Conservation (phyloP, 305 asterid species). For the Rubia balearica region DNA sequence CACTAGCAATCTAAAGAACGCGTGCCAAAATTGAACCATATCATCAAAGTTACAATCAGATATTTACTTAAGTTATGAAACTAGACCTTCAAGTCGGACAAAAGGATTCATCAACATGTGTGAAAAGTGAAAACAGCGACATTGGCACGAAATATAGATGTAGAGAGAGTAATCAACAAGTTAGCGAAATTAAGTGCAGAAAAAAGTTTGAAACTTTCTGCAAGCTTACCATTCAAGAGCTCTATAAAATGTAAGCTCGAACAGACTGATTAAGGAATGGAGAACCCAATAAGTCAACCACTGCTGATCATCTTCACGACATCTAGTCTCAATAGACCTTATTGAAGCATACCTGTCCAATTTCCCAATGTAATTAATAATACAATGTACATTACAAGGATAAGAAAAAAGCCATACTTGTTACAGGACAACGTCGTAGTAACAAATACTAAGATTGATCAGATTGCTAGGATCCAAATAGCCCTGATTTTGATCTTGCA, state of each 20-base stretch:
- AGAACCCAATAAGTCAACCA: slow-evolving; percentile 97
- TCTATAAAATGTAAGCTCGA: slow-evolving; percentile 73
- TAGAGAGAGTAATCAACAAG: not conserved
- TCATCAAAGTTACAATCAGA: no score
- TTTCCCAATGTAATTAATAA: not conserved
- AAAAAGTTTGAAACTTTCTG: slow-evolving; percentile 6
- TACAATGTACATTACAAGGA: not conserved
- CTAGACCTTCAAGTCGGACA: no score
- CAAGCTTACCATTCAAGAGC: slow-evolving; percentile 55
- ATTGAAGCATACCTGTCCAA: slow-evolving; percentile 60
- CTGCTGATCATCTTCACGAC: slow-evolving; percentile 62
- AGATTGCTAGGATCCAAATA: not conserved
- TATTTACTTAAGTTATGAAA: no score
- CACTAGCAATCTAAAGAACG: not conserved
- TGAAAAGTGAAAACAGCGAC: not conserved
- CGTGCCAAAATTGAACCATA: no score
- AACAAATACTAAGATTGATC: not conserved
- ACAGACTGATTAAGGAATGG: slow-evolving; percentile 65
- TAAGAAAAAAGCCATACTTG: not conserved
- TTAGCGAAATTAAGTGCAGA: not conserved
- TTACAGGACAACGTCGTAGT: not conserved
- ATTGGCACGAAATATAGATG: not conserved
- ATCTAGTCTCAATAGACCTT: slow-evolving; percentile 73
- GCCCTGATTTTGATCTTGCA: not conserved
- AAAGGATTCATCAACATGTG: not conserved